Conservation (phyloP, 2,329 filamentous ascomycete species). For the Parasarocladium wereldwijsianum region DNA sequence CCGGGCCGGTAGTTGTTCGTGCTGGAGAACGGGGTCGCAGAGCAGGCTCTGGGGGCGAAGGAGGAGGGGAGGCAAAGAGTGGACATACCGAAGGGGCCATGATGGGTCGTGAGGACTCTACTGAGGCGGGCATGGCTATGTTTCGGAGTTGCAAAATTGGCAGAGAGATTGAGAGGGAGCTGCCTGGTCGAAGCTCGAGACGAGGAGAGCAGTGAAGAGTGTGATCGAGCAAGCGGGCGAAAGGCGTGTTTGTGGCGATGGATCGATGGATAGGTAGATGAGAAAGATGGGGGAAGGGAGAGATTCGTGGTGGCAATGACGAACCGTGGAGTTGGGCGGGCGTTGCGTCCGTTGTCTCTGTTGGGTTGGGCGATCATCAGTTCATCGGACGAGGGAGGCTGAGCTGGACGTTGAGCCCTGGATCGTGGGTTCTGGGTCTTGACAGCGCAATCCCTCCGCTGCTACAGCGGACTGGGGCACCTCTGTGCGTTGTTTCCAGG, state of each 20-base stretch:
- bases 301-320: no score
- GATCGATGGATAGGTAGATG: neutral
- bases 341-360: no score
- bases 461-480: no score
- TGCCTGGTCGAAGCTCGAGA: neutral
- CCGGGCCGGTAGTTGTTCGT: slow-evolving; percentile 2
- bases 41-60: no score
- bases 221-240: neutral
- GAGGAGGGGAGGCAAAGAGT: slow-evolving; percentile 4
- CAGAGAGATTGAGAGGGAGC: no score
- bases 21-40: neutral
- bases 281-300: neutral
- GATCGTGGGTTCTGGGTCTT: no score
- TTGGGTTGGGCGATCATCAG: no score
- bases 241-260: neutral
- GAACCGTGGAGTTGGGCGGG: no score
- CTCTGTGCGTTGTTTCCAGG: no score
- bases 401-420: no score
- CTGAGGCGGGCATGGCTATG: slow-evolving; percentile 38
- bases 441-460: no score
- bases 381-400: no score
- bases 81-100: slow-evolving; percentile 47
- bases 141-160: neutral
- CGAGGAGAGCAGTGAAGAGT: neutral
- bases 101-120: slow-evolving; percentile 46